Percentiles rank a stretch among this genome's conserved stretches.
Evolutionary conservation across 2,329 filamentous ascomycete species (phyloP).

Genomic region (Calonectria ilicicola): DNA sequence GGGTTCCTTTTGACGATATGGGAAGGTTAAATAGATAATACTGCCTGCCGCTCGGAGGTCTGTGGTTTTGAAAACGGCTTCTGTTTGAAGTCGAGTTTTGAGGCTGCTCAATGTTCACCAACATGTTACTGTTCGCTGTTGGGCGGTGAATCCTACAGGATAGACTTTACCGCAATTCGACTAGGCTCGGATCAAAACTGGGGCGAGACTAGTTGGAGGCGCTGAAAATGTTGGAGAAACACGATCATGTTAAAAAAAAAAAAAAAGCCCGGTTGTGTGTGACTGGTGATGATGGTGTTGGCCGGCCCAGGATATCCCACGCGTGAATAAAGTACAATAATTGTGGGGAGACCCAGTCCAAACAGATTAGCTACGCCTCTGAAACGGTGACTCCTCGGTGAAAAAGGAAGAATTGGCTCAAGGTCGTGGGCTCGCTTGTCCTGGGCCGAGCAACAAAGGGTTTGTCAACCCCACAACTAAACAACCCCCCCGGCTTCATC

Average conservation of each 20-base stretch:
- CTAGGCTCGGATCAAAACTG: background rate
- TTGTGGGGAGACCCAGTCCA: background rate
- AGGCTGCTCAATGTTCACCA: background rate
- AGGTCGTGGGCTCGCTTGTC: background rate
- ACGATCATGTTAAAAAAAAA: no score
- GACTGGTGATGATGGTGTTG: background rate
- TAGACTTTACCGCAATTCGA: background rate
- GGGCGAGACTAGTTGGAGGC: constrained; percentile 1
- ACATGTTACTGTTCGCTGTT: background rate
- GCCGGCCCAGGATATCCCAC: background rate
- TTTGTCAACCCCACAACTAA: background rate
- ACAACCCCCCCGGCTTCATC: background rate
- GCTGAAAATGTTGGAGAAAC: constrained; percentile 1
- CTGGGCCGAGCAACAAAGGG: background rate
- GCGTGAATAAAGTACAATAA: background rate
- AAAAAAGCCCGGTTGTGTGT: background rate
- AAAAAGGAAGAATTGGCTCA: background rate
- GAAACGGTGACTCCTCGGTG: background rate
- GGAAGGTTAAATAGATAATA: background rate
- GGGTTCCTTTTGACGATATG: background rate
- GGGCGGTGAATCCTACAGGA: background rate
- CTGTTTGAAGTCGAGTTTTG: background rate
- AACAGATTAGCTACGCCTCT: background rate
- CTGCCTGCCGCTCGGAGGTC: background rate
- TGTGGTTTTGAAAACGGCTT: background rate